These are phyloP conservation scores for Ustulina deusta DNA, from an alignment of 2,329 filamentous ascomycete species.

Conservation along the genomic window DNA sequence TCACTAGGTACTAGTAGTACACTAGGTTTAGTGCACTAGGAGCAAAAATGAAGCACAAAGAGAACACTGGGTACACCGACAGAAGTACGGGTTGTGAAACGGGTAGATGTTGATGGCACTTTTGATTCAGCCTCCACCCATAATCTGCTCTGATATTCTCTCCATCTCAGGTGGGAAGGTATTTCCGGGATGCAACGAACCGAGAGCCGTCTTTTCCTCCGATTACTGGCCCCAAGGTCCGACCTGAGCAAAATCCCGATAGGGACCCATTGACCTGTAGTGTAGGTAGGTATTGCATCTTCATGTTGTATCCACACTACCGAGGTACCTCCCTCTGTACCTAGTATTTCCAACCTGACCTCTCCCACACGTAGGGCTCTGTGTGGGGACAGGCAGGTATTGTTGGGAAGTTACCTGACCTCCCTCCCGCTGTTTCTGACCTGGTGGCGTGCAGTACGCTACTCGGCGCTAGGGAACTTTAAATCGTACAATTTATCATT, in stretches of 20 bases:
- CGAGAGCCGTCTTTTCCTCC: not conserved
- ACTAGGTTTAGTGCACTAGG: too few species aligned
- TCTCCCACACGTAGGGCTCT: not conserved
- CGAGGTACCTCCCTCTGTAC: too few species aligned
- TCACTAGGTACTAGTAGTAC: too few species aligned
- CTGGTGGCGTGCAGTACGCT: not conserved
- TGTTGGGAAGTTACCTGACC: not conserved
- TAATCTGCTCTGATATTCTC: not conserved
- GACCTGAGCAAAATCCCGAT: not conserved
- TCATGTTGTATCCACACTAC: too few species aligned
- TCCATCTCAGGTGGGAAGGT: constrained; percentile 8
- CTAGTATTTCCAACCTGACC: too few species aligned
- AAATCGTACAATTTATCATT: constrained; percentile 1
- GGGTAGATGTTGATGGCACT: not conserved
- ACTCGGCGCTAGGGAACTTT: not conserved
- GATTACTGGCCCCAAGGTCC: constrained; percentile 7
- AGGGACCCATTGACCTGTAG: not conserved
- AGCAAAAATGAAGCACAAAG: not conserved
- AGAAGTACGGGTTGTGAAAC: not conserved
- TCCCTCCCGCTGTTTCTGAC: too few species aligned
- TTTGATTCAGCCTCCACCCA: not conserved
- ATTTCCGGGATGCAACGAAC: constrained; percentile 7
- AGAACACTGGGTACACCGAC: not conserved
- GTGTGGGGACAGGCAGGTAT: not conserved
- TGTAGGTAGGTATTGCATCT: too few species aligned